phyloP scores from a whole-genome alignment of 139 green algal genomes.

The Zygnema circumcarinatum region DNA sequence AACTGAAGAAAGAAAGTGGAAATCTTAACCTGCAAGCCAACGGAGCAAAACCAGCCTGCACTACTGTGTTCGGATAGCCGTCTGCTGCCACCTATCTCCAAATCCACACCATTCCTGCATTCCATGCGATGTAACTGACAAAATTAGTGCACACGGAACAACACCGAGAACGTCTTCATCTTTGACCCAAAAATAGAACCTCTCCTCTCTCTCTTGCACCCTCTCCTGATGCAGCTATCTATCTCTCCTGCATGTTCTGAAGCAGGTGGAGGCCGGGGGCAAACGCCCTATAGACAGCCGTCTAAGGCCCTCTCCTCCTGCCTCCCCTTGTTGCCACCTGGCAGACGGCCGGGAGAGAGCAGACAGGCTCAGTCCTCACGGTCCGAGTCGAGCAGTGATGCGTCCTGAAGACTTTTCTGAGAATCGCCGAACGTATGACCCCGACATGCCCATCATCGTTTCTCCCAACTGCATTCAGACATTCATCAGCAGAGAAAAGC shows the following conservation, averaged over 20 bases:
- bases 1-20: too few relatives aligned
- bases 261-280: too few relatives aligned
- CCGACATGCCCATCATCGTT: constrained; percentile 1
- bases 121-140: neutral
- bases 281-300: too few relatives aligned
- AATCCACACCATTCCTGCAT: constrained; percentile 39
- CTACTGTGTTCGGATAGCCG: constrained; percentile 38
- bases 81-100: constrained; percentile 36
- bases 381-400: constrained; percentile 4
- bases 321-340: neutral
- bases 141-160: neutral
- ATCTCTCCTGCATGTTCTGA: too few relatives aligned
- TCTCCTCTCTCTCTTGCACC: too few relatives aligned
- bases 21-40: constrained; percentile 51
- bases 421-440: constrained; percentile 3
- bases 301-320: neutral
- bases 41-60: constrained; percentile 21
- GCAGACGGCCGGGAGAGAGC: neutral
- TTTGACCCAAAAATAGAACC: too few relatives aligned
- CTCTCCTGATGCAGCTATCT: too few relatives aligned
- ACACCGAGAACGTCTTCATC: constrained; percentile 3
- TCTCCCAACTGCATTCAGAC: constrained; percentile 15
- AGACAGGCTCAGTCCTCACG: neutral
- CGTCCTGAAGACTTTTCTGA: constrained; percentile 20
- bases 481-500: neutral